Evolutionary conservation across 805 yeast species (phyloP).

Genomic region (Candida pini): DNA sequence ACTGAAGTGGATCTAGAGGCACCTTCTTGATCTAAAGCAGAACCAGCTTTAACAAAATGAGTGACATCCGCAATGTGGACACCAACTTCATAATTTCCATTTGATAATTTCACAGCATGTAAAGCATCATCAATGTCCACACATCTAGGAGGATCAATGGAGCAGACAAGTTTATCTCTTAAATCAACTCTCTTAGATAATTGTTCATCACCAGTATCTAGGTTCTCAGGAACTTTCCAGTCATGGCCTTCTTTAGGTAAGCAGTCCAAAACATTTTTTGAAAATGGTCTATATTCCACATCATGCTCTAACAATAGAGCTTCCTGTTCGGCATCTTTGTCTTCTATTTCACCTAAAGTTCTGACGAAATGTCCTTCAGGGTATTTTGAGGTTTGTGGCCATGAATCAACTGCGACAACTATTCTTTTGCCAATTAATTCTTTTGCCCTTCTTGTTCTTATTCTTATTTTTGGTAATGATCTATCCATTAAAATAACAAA

Average conservation of each 20-base stretch:
- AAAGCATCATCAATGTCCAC: constrained; percentile 98
- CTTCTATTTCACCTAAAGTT: constrained; percentile 82
- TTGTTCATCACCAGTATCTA: constrained; percentile 48
- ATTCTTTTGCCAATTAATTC: constrained; percentile 85
- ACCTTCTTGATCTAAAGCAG: constrained; percentile 92
- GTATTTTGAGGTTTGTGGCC: constrained; percentile 78
- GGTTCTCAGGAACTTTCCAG: constrained; percentile 79
- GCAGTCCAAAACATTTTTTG: constrained; percentile 87
- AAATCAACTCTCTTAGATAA: constrained; percentile 70
- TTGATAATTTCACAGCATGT: constrained; percentile 78
- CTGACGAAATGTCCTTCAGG: constrained; percentile 96
- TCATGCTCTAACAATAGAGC: constrained; percentile 91
- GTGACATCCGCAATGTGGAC: constrained; percentile 99
- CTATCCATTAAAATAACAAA: constrained; percentile 87
- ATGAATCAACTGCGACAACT: constrained; percentile 85
- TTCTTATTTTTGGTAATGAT: constrained; percentile 79
- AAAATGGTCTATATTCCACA: constrained; percentile 93
- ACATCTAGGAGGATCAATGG: constrained; percentile 97
- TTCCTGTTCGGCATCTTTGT: constrained; percentile 93
- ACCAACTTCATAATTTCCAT: constrained; percentile 95
- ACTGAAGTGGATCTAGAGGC: constrained; percentile 97
- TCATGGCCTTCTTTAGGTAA: constrained; percentile 89
- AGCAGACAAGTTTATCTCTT: constrained; percentile 84
- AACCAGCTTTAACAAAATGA: constrained; percentile 89
- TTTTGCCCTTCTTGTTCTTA: constrained; percentile 78